A percentile compares a stretch with the other conserved stretches of the same genome.
phyloP scores from a whole-genome alignment of 495 filamentous ascomycete genomes.

The Aspergillus indologenus region DNA sequence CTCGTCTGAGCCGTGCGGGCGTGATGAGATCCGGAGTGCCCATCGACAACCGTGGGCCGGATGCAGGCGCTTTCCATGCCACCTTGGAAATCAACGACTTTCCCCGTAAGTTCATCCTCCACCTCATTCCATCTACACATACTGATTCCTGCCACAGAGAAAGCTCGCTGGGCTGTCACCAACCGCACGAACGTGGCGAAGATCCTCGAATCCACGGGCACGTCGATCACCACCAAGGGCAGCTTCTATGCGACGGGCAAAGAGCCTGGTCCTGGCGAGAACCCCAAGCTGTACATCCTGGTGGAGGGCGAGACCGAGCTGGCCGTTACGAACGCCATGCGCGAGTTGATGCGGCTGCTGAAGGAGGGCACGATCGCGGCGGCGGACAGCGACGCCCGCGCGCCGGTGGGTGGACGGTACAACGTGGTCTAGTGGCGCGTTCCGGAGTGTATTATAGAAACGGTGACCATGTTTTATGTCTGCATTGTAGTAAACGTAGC shows the following conservation, averaged over 20 bases:
- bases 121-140: not conserved
- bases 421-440: slow-evolving; percentile 64
- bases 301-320: slow-evolving; percentile 97
- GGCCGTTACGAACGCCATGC: slow-evolving; percentile 86
- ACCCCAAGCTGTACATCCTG: slow-evolving; percentile 92
- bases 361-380: slow-evolving; percentile 92
- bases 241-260: slow-evolving; percentile 83
- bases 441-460: slow-evolving; percentile 12
- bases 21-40: slow-evolving; percentile 87
- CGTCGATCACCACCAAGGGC: slow-evolving; percentile 96
- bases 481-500: slow-evolving; percentile 1
- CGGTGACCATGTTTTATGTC: slow-evolving; percentile 15
- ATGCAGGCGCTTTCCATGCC: slow-evolving; percentile 95
- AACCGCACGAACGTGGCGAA: slow-evolving; percentile 99
- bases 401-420: slow-evolving; percentile 81
- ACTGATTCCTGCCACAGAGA: slow-evolving; percentile 55
- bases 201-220: slow-evolving; percentile 91
- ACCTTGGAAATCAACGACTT: slow-evolving; percentile 99
- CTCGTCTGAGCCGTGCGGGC: slow-evolving; percentile 78
- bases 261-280: slow-evolving; percentile 65
- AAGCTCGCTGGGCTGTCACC: slow-evolving; percentile 97
- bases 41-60: slow-evolving; percentile 97
- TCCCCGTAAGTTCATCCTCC: slow-evolving; percentile 60
- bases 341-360: slow-evolving; percentile 80
- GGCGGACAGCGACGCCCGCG: slow-evolving; percentile 76